phyloP scores from a whole-genome alignment of 2,329 filamentous ascomycete genomes.

The Beauveria australis region DNA sequence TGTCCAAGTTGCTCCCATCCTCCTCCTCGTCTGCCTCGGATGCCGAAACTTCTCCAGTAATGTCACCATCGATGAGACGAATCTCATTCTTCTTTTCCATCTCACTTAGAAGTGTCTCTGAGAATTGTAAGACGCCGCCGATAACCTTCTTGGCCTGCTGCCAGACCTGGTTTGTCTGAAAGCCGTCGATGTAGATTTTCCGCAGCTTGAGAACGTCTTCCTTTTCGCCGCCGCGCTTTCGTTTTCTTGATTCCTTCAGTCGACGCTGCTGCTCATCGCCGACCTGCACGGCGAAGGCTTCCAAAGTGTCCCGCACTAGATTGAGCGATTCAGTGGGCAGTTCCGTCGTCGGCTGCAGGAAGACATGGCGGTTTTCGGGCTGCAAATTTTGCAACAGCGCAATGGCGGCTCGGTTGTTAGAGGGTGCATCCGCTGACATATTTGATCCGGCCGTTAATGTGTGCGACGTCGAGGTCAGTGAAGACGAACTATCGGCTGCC shows the following conservation, averaged over 20 bases:
- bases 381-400: conserved; percentile 50
- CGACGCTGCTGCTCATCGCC: conserved; percentile 63
- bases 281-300: conserved; percentile 66
- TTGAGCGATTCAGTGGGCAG: conserved; percentile 63
- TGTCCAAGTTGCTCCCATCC: conserved; percentile 20
- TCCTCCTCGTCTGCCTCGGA: conserved; percentile 29
- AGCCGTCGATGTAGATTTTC: conserved; percentile 78
- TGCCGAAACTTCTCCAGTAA: conserved; percentile 21
- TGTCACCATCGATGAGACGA: conserved; percentile 18
- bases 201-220: conserved; percentile 62
- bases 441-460: conserved; percentile 47
- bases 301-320: conserved; percentile 72
- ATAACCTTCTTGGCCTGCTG: conserved; percentile 85
- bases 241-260: conserved; percentile 65
- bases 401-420: conserved; percentile 21
- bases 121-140: conserved; percentile 42
- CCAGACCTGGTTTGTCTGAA: conserved; percentile 85
- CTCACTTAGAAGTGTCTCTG: conserved; percentile 37
- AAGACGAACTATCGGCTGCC: conserved; percentile 42
- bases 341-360: conserved; percentile 63
- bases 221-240: conserved; percentile 55
- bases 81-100: conserved; percentile 34
- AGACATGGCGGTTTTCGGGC: conserved; percentile 57
- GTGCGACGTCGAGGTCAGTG: conserved; percentile 56
- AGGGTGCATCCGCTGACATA: conserved; percentile 28